Percentiles rank a stretch among this genome's conserved stretches.
These are phyloP conservation scores for Plantago ovata DNA, from an alignment of 257 asterid species.

Conservation along the genomic window DNA sequence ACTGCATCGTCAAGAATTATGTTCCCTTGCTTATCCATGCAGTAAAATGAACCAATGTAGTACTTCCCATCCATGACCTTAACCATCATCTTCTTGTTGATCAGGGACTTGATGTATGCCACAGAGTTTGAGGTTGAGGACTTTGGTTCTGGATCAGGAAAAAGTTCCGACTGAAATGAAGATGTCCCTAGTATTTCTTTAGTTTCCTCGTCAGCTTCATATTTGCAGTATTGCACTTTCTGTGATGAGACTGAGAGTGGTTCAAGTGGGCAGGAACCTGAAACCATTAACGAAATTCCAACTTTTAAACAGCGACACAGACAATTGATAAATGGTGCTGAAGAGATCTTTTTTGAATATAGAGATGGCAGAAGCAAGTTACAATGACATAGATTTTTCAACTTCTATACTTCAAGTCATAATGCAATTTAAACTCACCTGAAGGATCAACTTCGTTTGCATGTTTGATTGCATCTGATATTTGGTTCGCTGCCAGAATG, in stretches of 20 bases:
- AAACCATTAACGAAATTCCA: no score
- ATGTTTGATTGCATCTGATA: slow-evolving; percentile 93
- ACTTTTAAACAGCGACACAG: no score
- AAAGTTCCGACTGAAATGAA: slow-evolving; percentile 21
- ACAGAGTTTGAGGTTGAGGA: slow-evolving; percentile 39
- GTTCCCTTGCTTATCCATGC: slow-evolving; percentile 89
- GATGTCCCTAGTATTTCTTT: no score
- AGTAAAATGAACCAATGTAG: slow-evolving; percentile 71
- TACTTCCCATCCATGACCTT: slow-evolving; percentile 77
- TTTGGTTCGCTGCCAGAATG: slow-evolving; percentile 91
- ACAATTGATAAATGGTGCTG: no score
- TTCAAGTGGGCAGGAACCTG: no score
- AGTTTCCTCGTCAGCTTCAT: no score
- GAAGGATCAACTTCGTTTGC: slow-evolving; percentile 89
- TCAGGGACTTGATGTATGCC: slow-evolving; percentile 50
- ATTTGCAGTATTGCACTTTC: no score
- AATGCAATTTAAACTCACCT: slow-evolving; percentile 36
- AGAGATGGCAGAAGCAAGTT: slow-evolving; percentile 20
- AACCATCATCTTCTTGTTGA: slow-evolving; percentile 49
- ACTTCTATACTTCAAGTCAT: slow-evolving; percentile 2
- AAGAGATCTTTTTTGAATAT: no score
- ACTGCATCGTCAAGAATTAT: slow-evolving; percentile 86
- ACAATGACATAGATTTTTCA: slow-evolving; percentile 5
- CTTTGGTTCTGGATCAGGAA: slow-evolving; percentile 27
- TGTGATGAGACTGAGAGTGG: no score